Percentiles rank a stretch among this genome's conserved stretches.
Evolutionary conservation across 257 asterid species (phyloP).

Genomic region (Osmanthus fragrans): DNA sequence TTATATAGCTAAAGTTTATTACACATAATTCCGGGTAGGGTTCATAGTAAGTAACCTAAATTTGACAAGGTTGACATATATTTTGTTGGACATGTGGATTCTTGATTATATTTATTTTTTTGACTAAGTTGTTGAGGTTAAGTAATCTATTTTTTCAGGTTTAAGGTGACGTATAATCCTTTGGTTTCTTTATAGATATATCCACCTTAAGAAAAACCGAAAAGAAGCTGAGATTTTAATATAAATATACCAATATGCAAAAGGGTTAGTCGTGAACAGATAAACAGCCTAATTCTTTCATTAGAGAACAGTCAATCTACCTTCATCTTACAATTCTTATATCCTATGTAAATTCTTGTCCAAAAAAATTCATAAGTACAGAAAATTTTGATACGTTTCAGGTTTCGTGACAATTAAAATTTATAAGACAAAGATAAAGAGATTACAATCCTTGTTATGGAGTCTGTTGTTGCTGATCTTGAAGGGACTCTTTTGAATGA

Average conservation of each 20-base stretch:
- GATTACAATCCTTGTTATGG: constrained; percentile 24
- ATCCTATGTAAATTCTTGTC: constrained; percentile 27
- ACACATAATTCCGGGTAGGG: background rate
- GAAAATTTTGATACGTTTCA: background rate
- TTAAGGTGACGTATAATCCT: constrained; percentile 47
- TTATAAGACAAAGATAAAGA: background rate
- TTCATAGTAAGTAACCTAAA: constrained; percentile 45
- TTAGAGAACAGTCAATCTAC: constrained; percentile 61
- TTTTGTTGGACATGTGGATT: constrained; percentile 39
- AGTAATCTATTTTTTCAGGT: constrained; percentile 49
- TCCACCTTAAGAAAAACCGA: constrained; percentile 37
- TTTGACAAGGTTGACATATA: constrained; percentile 16
- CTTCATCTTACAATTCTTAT: constrained; percentile 44
- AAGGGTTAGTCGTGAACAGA: constrained; percentile 48
- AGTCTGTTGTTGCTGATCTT: constrained; percentile 59
- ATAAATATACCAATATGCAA: constrained; percentile 34
- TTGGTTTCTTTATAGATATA: constrained; percentile 29
- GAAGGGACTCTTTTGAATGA: constrained; percentile 77
- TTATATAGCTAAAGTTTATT: background rate
- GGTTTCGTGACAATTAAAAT: constrained; percentile 1
- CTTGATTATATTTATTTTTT: background rate
- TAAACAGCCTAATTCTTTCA: constrained; percentile 39
- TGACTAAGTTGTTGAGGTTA: constrained; percentile 50
- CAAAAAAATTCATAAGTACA: background rate
- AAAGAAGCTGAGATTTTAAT: background rate